Evolutionary conservation across 371 early-diverging fungal genomes (phyloP).

Genomic region (Mortierella sp.): DNA sequence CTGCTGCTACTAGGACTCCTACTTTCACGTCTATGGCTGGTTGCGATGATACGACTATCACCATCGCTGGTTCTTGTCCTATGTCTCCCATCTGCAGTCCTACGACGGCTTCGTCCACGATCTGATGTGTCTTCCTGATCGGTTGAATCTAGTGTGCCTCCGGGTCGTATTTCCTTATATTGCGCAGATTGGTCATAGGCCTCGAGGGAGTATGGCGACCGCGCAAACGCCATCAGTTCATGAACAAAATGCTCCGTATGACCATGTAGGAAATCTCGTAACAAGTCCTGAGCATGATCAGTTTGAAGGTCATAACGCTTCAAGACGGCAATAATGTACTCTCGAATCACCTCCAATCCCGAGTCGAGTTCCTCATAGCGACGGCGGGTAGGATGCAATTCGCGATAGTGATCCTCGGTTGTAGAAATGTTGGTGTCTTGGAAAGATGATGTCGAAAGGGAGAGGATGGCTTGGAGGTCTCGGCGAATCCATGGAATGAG

Average conservation of each 20-base stretch:
- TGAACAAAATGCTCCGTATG: slow-evolving; percentile 54
- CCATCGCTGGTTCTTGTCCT: background rate
- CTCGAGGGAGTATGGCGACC: slow-evolving; percentile 43
- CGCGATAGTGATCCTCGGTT: background rate
- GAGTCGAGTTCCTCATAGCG: slow-evolving; percentile 13
- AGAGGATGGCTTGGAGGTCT: slow-evolving; percentile 37
- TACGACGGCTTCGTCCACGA: background rate
- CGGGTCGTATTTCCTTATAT: slow-evolving; percentile 3
- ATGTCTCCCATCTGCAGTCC: background rate
- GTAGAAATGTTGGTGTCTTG: background rate
- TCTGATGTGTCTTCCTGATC: background rate
- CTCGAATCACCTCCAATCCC: slow-evolving; percentile 40
- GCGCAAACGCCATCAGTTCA: slow-evolving; percentile 51
- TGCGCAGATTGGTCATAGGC: slow-evolving; percentile 47
- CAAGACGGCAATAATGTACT: slow-evolving; percentile 42
- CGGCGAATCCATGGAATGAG: slow-evolving; percentile 49
- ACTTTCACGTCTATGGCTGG: background rate
- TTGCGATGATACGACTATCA: too few species aligned
- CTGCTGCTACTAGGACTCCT: background rate
- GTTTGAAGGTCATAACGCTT: slow-evolving; percentile 46
- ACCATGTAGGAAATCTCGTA: slow-evolving; percentile 42
- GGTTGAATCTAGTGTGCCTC: background rate
- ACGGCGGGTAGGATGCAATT: background rate
- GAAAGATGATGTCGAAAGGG: slow-evolving; percentile 2
- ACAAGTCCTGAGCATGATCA: slow-evolving; percentile 40